Base-by-base conservation (phyloP, 2,329 filamentous ascomycete species). In the Sporothrix inflata region DNA sequence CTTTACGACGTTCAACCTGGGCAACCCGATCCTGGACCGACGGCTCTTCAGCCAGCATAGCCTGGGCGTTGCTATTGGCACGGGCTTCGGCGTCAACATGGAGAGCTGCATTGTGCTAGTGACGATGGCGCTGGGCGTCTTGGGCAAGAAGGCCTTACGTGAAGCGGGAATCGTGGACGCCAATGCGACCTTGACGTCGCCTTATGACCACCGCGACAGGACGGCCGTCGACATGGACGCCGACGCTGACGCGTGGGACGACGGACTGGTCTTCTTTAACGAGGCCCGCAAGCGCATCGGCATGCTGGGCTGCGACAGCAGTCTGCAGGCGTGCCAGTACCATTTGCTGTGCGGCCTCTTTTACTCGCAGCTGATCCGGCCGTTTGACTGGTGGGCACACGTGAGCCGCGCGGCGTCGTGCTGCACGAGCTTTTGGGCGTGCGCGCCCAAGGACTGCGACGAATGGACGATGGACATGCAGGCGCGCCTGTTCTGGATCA, bases 401-500 rank as follows among this genome's bases (percentile, higher is more conserved):
- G 83, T 87, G 27, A 85, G 84, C 71, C 83, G 85, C 53, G 85
- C 86, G 6, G 84, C 84, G 0, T 79, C 84, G 4, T 86, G 84
- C 73, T 87, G 85, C 75, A 80, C 85, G 19, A 80, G 78, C 55
- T 79, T 83, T n/a, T 76, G 86, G 68, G 84, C 83, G 45, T 84
- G 84, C 73, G 80, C 81, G 70, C 78, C 81, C 61, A 79, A 80
- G 38, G 82, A 84, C 80, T 85, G 80, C 70, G 82, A 87, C 71
- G 78, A 83, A 40, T 88, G 85, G 85, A 84, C 85, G 73, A 83
- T 84, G 5, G 86, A 88, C 76, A 87, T 88, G 85, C 83, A 87
- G 73, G 85, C 85, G 2, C 80, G 85, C 21, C 80, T 87, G 1
- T 88, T 86, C 74, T 88, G 86, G 86, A 86, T 84, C 72, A 85